These are phyloP conservation scores for Penicillium sp. DNA, from an alignment of 2,329 filamentous ascomycete species.

Conservation along the genomic window DNA sequence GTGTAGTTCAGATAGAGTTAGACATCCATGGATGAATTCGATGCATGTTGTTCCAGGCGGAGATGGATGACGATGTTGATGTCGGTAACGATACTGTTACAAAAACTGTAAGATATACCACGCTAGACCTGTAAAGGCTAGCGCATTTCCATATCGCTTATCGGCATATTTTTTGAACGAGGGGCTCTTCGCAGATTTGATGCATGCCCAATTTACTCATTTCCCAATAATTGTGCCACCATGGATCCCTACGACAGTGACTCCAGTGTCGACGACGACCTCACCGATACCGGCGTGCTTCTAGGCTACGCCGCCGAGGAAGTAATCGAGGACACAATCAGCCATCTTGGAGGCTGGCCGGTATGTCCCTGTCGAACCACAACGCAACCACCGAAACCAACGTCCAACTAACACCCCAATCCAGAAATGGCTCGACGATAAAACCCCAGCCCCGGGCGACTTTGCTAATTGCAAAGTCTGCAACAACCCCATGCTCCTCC, in stretches of 20 bases:
- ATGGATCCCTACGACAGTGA: constrained; percentile 87
- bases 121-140: not conserved
- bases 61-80: not conserved
- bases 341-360: constrained; percentile 79
- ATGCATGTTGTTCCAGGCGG: not conserved
- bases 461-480: constrained; percentile 85
- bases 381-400: not conserved
- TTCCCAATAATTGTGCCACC: constrained; percentile 10
- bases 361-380: constrained; percentile 55
- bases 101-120: not conserved
- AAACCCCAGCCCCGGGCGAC: constrained; percentile 66
- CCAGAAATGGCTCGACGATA: constrained; percentile 79
- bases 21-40: not conserved
- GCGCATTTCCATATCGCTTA: constrained; percentile 22
- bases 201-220: constrained; percentile 2
- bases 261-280: constrained; percentile 60
- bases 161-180: constrained; percentile 25
- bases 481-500: constrained; percentile 74
- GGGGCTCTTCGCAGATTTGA: constrained; percentile 14
- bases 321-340: constrained; percentile 74
- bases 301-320: constrained; percentile 85
- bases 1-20: not conserved
- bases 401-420: constrained; percentile 16
- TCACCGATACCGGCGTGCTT: constrained; percentile 70
- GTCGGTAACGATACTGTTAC: not conserved